A percentile compares a stretch with the other conserved stretches of the same genome.
These are phyloP conservation scores for Solanum sejunctum DNA, from an alignment of 257 asterid genomes.

Conservation along the genomic window DNA sequence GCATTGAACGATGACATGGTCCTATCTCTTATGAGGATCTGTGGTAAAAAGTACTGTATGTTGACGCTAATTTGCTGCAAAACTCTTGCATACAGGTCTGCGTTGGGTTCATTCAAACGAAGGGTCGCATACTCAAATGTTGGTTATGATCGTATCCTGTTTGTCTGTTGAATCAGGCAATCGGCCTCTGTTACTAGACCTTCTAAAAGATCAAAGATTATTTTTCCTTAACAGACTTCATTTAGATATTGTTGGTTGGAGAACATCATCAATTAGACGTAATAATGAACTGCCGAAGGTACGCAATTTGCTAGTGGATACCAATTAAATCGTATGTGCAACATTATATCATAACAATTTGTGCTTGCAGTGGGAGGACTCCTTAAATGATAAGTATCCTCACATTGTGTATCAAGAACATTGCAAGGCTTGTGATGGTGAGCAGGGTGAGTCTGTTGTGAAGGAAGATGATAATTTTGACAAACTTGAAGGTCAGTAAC, in stretches of 20 bases:
- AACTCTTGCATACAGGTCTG: slow-evolving; percentile 59
- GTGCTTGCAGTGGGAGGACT: slow-evolving; percentile 76
- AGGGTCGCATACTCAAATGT: slow-evolving; percentile 90
- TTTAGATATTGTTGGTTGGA: slow-evolving; percentile 96
- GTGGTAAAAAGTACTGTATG: background rate
- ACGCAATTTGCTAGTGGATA: background rate
- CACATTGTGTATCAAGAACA: slow-evolving; percentile 90
- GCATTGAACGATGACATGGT: background rate
- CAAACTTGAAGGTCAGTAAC: slow-evolving; percentile 71
- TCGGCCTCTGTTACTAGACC: background rate
- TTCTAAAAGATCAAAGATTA: background rate
- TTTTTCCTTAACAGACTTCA: slow-evolving; percentile 25
- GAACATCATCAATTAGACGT: slow-evolving; percentile 94
- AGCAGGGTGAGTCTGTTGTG: slow-evolving; percentile 26
- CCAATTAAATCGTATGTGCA: background rate
- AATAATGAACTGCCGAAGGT: slow-evolving; percentile 89
- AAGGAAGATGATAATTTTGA: slow-evolving; percentile 41
- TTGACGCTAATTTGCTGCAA: background rate
- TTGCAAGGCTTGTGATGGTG: slow-evolving; percentile 68
- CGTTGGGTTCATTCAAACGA: slow-evolving; percentile 63
- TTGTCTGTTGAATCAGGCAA: background rate
- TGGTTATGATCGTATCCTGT: slow-evolving; percentile 91
- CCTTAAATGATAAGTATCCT: slow-evolving; percentile 71
- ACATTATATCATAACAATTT: background rate
- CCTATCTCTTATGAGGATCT: background rate